Evolutionary conservation across 2,329 filamentous ascomycete species (phyloP).

Genomic region (Calonectria pseudoreteaudii): DNA sequence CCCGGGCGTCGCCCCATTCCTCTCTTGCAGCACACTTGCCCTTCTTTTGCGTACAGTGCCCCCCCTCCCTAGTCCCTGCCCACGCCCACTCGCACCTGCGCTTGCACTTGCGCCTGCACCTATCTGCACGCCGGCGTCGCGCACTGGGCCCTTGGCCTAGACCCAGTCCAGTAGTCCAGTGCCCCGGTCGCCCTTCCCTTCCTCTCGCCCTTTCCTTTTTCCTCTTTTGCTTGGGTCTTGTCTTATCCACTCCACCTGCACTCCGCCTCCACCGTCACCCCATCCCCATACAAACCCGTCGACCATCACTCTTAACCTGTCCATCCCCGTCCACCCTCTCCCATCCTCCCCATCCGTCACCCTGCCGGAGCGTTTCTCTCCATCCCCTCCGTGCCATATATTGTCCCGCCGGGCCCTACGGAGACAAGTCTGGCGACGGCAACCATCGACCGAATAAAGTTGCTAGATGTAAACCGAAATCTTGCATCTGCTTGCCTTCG

Average conservation of each 20-base stretch:
- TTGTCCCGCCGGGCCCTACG: slow-evolving; percentile 8
- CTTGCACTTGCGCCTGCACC: slow-evolving; percentile 29
- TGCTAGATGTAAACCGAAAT: slow-evolving; percentile 28
- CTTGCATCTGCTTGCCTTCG: slow-evolving; percentile 18
- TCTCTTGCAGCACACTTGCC: slow-evolving; percentile 17
- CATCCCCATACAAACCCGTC: slow-evolving; percentile 28
- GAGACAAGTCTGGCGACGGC: slow-evolving; percentile 8
- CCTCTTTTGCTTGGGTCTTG: slow-evolving; percentile 6
- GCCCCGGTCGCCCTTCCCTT: slow-evolving; percentile 17
- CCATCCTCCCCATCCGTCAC: slow-evolving; percentile 27
- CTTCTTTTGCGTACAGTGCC: slow-evolving; percentile 17
- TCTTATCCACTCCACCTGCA: slow-evolving; percentile 31
- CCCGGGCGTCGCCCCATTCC: slow-evolving; percentile 20
- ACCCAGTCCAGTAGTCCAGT: background rate
- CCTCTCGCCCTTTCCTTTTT: slow-evolving; percentile 14
- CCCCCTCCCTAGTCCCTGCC: background rate
- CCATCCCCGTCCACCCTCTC: slow-evolving; percentile 25
- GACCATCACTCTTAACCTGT: slow-evolving; percentile 29
- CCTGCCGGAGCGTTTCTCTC: slow-evolving; percentile 24
- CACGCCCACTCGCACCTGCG: slow-evolving; percentile 31
- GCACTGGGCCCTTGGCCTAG: slow-evolving; percentile 19
- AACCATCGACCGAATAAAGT: slow-evolving; percentile 21
- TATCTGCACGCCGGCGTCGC: slow-evolving; percentile 10
- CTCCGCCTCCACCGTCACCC: slow-evolving; percentile 36
- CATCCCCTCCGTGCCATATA: slow-evolving; percentile 21